Evolutionary conservation across 768 basidiomycete species (phyloP).

Genomic region (Hericium coralloides): DNA sequence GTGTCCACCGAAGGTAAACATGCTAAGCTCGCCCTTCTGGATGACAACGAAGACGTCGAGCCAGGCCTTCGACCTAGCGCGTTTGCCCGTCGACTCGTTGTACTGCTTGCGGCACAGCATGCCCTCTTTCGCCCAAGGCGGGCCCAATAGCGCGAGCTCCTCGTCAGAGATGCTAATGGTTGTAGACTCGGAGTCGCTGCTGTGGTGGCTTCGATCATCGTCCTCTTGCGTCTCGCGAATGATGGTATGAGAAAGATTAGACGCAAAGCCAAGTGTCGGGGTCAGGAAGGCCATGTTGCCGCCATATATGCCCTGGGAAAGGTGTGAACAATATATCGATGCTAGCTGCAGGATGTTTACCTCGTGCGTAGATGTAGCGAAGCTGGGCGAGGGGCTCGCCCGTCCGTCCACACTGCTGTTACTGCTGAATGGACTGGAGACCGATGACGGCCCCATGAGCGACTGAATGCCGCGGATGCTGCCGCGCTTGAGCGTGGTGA

Average conservation of each 20-base stretch:
- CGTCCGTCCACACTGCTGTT: slow-evolving; percentile 80
- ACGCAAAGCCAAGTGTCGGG: slow-evolving; percentile 92
- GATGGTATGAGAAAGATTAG: slow-evolving; percentile 91
- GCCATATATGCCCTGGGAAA: slow-evolving; percentile 43
- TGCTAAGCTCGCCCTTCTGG: slow-evolving; percentile 86
- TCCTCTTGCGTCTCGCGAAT: slow-evolving; percentile 91
- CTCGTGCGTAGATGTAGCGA: slow-evolving; percentile 83
- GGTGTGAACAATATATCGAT: neutral
- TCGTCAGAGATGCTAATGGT: slow-evolving; percentile 89
- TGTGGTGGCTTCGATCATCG: slow-evolving; percentile 68
- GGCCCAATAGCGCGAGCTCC: slow-evolving; percentile 87
- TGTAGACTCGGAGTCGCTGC: slow-evolving; percentile 56
- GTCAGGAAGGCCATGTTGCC: slow-evolving; percentile 65
- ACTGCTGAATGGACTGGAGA: slow-evolving; percentile 77
- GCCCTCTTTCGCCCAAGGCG: slow-evolving; percentile 99
- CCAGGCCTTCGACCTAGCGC: slow-evolving; percentile 88
- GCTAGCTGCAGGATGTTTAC: slow-evolving; percentile 26
- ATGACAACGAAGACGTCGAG: slow-evolving; percentile 94
- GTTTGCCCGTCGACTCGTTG: slow-evolving; percentile 77
- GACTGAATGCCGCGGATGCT: slow-evolving; percentile 86
- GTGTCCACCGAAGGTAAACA: slow-evolving; percentile 89
- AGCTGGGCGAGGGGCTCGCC: slow-evolving; percentile 92
- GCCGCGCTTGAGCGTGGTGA: slow-evolving; percentile 76
- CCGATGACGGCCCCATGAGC: slow-evolving; percentile 56
- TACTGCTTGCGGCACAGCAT: slow-evolving; percentile 93